Evolutionary conservation across 2,329 filamentous ascomycete species (phyloP).

Genomic region (Ceratocystis harringtonii): DNA sequence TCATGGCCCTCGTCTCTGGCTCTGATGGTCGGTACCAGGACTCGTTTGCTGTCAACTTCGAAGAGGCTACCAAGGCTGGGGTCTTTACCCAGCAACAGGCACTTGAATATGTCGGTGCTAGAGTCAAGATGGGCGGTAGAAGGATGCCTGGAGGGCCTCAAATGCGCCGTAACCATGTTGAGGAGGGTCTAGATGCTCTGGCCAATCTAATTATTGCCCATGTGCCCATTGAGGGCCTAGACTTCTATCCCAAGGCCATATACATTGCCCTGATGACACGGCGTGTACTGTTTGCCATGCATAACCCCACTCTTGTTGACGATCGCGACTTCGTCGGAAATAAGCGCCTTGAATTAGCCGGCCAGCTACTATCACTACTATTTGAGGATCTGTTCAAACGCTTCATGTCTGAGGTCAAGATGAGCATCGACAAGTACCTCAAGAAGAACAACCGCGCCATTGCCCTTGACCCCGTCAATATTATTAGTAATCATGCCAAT

Average conservation of each 20-base stretch:
- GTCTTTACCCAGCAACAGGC: conserved; percentile 92
- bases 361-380: conserved; percentile 79
- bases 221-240: conserved; percentile 76
- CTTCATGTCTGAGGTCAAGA: conserved; percentile 76
- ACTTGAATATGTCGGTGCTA: conserved; percentile 74
- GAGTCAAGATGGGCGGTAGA: conserved; percentile 74
- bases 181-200: conserved; percentile 84
- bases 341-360: conserved; percentile 86
- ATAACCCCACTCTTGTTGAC: conserved; percentile 78
- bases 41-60: conserved; percentile 88
- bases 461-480: conserved; percentile 71
- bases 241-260: conserved; percentile 92
- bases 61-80: conserved; percentile 69
- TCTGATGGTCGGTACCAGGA: conserved; percentile 83
- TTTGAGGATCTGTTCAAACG: conserved; percentile 98
- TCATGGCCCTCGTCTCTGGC: conserved; percentile 78
- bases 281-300: conserved; percentile 85
- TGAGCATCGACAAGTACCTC: conserved; percentile 86
- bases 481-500: conserved; percentile 71
- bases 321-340: conserved; percentile 97
- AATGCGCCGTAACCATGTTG: conserved; percentile 61
- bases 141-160: conserved; percentile 37
- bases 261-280: conserved; percentile 96
- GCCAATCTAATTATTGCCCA: conserved; percentile 90
- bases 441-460: conserved; percentile 86